phyloP scores from a whole-genome alignment of 768 basidiomycete genomes.

The Trametes maxima region DNA sequence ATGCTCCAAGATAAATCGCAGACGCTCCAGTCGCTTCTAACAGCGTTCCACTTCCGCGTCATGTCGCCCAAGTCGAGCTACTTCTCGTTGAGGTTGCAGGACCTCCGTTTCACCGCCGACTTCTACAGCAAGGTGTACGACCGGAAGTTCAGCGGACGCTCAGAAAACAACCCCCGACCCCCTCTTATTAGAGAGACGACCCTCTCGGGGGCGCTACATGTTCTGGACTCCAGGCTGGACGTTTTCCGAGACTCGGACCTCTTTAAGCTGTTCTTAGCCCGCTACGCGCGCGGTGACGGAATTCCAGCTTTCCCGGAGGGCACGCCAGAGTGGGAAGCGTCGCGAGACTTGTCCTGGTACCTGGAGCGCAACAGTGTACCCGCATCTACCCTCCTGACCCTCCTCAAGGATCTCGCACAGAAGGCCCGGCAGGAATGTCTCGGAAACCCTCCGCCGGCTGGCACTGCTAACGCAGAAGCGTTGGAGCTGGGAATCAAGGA shows the following conservation, averaged over 20 bases:
- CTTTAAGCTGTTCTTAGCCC: slow-evolving; percentile 48
- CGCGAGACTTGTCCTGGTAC: slow-evolving; percentile 67
- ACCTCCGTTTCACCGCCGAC: slow-evolving; percentile 72
- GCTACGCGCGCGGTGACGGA: slow-evolving; percentile 59
- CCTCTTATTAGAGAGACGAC: slow-evolving; percentile 75
- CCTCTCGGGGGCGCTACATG: slow-evolving; percentile 63
- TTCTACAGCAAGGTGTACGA: slow-evolving; percentile 80
- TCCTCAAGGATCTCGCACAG: slow-evolving; percentile 61
- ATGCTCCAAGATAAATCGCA: slow-evolving; percentile 90
- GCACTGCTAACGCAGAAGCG: slow-evolving; percentile 40
- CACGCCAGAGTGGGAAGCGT: slow-evolving; percentile 26
- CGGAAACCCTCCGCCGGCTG: slow-evolving; percentile 51
- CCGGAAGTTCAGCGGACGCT: slow-evolving; percentile 70
- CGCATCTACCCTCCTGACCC: slow-evolving; percentile 62
- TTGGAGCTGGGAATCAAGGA: slow-evolving; percentile 72
- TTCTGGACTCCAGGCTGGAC: slow-evolving; percentile 60
- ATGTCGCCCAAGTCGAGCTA: slow-evolving; percentile 59
- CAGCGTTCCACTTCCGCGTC: slow-evolving; percentile 66
- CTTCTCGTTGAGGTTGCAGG: slow-evolving; percentile 71
- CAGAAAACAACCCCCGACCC: slow-evolving; percentile 64
- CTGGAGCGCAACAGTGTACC: slow-evolving; percentile 70
- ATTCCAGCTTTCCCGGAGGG: slow-evolving; percentile 24
- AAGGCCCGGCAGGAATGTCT: slow-evolving; percentile 64
- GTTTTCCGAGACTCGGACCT: slow-evolving; percentile 41
- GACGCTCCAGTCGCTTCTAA: slow-evolving; percentile 73